A percentile compares a stretch with the other conserved stretches of the same genome.
Evolutionary conservation across 805 yeast species (phyloP).

Genomic region (Ogataea neopini): DNA sequence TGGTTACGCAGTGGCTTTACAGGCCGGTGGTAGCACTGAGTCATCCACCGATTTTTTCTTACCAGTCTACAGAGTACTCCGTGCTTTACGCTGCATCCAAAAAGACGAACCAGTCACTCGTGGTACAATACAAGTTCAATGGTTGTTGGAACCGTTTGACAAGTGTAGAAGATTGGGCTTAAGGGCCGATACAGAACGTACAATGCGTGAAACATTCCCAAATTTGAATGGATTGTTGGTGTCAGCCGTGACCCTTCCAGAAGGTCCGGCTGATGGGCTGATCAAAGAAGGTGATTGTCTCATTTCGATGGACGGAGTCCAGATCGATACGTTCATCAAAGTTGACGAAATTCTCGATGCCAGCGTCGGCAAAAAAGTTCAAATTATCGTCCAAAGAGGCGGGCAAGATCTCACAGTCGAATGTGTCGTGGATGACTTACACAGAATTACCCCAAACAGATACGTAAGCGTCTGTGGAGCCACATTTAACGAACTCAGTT

Average conservation of each 20-base stretch:
- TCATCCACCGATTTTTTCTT: conserved; percentile 92
- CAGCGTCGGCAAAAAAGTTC: conserved; percentile 58
- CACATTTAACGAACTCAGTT: conserved; percentile 79
- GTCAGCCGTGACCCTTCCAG: conserved; percentile 77
- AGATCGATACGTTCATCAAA: conserved; percentile 67
- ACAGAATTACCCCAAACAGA: conserved; percentile 77
- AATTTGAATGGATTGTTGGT: conserved; percentile 77
- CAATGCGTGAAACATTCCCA: conserved; percentile 70
- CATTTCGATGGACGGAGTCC: conserved; percentile 65
- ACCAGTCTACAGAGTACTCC: conserved; percentile 78
- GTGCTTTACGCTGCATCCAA: conserved; percentile 81
- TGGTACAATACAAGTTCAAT: conserved; percentile 91
- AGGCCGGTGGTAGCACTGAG: conserved; percentile 91
- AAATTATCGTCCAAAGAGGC: conserved; percentile 69
- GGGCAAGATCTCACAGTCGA: conserved; percentile 55
- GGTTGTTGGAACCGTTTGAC: conserved; percentile 85
- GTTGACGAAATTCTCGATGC: conserved; percentile 84
- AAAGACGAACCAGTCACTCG: conserved; percentile 60
- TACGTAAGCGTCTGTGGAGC: conserved; percentile 86
- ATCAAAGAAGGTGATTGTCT: conserved; percentile 86
- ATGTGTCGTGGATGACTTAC: conserved; percentile 71
- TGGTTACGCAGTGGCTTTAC: conserved; percentile 86
- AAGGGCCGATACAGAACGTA: conserved; percentile 68
- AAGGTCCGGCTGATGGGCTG: conserved; percentile 76
- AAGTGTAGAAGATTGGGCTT: conserved; percentile 88